These are phyloP conservation scores for Acanthamoeba sp. DNA, from an alignment of 208 protist genomes.

Conservation along the genomic window DNA sequence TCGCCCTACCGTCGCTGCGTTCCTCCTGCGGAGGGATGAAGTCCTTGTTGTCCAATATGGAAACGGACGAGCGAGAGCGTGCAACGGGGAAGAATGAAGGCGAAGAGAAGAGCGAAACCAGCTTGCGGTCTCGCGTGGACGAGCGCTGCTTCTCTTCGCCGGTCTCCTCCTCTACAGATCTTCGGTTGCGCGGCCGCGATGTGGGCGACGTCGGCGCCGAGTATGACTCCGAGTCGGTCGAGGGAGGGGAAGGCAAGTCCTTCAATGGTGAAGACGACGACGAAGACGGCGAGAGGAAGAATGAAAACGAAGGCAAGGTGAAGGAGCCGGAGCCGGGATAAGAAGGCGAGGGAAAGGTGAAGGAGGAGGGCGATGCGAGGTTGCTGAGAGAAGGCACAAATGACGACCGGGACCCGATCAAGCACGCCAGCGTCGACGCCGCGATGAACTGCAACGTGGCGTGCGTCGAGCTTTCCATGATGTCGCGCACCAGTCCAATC, in stretches of 20 bases:
- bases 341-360: conserved; percentile 14
- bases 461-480: conserved; percentile 62
- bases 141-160: conserved; percentile 29
- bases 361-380: conserved; percentile 11
- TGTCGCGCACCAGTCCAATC: conserved; percentile 3
- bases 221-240: neutral
- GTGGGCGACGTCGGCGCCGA: conserved; percentile 40
- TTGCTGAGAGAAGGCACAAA: neutral
- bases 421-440: conserved; percentile 1
- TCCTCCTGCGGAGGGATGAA: neutral
- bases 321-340: neutral
- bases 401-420: conserved; percentile 8
- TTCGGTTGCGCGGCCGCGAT: neutral
- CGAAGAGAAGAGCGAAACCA: conserved; percentile 49
- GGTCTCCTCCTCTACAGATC: neutral
- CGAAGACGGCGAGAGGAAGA: neutral
- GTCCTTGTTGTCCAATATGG: conserved; percentile 60
- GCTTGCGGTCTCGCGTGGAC: conserved; percentile 18
- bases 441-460: conserved; percentile 54
- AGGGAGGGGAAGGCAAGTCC: neutral
- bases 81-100: conserved; percentile 27
- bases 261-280: neutral
- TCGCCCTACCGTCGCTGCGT: neutral
- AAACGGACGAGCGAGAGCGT: conserved; percentile 1
- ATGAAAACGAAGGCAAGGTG: neutral